Evolutionary conservation across 225 moss, liverwort and hornwort species (phyloP).

Genomic region (Polytrichum commune): DNA sequence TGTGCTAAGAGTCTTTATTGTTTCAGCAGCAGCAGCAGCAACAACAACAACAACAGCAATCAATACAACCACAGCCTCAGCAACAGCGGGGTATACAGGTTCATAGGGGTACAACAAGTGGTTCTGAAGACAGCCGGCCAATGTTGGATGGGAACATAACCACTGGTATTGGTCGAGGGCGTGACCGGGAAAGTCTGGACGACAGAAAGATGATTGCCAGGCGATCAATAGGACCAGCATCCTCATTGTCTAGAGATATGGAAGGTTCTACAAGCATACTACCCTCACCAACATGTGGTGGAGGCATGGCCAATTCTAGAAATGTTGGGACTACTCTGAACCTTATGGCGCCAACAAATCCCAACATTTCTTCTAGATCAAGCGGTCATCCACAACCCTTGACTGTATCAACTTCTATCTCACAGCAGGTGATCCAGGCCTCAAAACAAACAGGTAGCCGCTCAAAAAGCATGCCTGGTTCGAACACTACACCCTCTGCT

Average conservation of each 20-base stretch:
- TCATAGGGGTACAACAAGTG: conserved; percentile 8
- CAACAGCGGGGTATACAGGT: conserved; percentile 42
- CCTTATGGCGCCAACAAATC: conserved; percentile 36
- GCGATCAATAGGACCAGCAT: conserved; percentile 26
- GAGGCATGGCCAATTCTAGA: conserved; percentile 29
- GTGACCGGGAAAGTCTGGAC: conserved; percentile 22
- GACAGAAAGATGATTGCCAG: conserved; percentile 39
- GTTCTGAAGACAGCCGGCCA: conserved; percentile 31
- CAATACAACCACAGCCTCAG: conserved; percentile 25
- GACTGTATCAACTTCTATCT: conserved; percentile 4
- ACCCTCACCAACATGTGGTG: conserved; percentile 21
- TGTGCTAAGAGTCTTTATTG: not conserved
- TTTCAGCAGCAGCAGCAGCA: conserved; percentile 15
- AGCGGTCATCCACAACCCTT: conserved; percentile 21
- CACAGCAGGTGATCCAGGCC: conserved; percentile 20
- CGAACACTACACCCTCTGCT: conserved; percentile 11
- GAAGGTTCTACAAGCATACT: conserved; percentile 40
- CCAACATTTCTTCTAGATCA: conserved; percentile 26
- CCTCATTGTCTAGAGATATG: conserved; percentile 36
- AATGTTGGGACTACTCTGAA: conserved; percentile 51
- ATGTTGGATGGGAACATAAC: conserved; percentile 26
- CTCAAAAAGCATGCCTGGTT: conserved; percentile 32
- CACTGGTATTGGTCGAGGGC: conserved; percentile 23
- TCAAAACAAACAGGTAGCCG: conserved; percentile 27
- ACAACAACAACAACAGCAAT: not conserved